Percentiles rank a stretch among this genome's conserved stretches.
phyloP scores from a whole-genome alignment of 108 stramenopile genomes.

The Skeletonema menzelii region DNA sequence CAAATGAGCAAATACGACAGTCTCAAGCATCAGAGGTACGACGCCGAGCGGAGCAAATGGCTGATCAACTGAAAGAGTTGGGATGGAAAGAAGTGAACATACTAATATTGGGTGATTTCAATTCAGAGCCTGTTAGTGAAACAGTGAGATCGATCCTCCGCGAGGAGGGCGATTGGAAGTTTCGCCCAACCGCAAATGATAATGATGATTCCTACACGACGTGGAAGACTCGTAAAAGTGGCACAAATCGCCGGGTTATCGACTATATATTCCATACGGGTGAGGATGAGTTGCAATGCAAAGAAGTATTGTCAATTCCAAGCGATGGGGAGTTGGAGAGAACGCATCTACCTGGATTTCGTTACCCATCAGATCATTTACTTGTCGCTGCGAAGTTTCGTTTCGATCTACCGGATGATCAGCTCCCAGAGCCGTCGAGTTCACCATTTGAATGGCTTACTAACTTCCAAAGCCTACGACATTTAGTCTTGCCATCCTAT shows the following conservation, averaged over 20 bases:
- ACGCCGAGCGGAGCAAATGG: conserved; percentile 13
- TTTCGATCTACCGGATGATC: too few relatives aligned
- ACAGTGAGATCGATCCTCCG: background rate
- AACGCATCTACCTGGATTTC: conserved; percentile 37
- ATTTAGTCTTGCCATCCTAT: conserved; percentile 31
- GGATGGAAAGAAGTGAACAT: conserved; percentile 17
- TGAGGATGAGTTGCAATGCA: conserved; percentile 8
- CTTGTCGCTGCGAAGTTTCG: conserved; percentile 53
- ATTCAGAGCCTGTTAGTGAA: conserved; percentile 37
- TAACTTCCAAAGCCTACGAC: conserved; percentile 34
- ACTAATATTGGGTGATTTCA: conserved; percentile 59
- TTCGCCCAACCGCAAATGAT: conserved; percentile 36
- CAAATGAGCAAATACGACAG: conserved; percentile 36
- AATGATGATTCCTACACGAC: conserved; percentile 35
- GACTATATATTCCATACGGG: conserved; percentile 55
- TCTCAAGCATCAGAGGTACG: conserved; percentile 43
- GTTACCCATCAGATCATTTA: conserved; percentile 59
- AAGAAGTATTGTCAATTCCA: conserved; percentile 27
- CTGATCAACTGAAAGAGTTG: background rate
- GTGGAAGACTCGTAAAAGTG: conserved; percentile 51
- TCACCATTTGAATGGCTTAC: conserved; percentile 52
- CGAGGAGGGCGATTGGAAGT: background rate
- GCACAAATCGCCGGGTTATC: conserved; percentile 43
- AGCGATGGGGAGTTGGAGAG: conserved; percentile 22
- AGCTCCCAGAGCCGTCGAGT: background rate